Conservation (phyloP, 371 early-diverging fungal genomes). For the Dinochytrium kinnereticum region DNA sequence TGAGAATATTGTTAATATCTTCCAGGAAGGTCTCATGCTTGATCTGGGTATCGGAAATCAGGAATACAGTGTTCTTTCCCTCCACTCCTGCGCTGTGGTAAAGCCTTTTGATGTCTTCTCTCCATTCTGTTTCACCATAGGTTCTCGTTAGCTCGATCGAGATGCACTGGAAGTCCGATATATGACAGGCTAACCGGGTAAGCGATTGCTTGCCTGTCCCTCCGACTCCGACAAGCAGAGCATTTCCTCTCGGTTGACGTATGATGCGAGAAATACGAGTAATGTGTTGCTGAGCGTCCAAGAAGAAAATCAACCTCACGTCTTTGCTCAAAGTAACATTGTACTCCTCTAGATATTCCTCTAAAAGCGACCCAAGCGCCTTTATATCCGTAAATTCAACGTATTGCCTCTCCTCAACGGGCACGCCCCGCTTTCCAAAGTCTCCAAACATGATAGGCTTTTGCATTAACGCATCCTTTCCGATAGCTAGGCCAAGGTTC, state of each 20-base stretch:
- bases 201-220: slow-evolving; percentile 59
- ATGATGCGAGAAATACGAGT: slow-evolving; percentile 54
- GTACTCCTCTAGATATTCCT: slow-evolving; percentile 57
- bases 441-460: slow-evolving; percentile 53
- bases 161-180: slow-evolving; percentile 49
- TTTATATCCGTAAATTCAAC: slow-evolving; percentile 48
- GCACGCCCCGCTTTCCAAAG: slow-evolving; percentile 53
- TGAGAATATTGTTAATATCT: slow-evolving; percentile 55
- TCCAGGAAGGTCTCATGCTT: slow-evolving; percentile 55
- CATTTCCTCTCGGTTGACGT: slow-evolving; percentile 58
- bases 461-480: slow-evolving; percentile 31
- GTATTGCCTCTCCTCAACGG: slow-evolving; percentile 50
- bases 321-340: slow-evolving; percentile 53
- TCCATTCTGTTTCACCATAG: slow-evolving; percentile 55
- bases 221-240: slow-evolving; percentile 55
- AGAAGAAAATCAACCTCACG: slow-evolving; percentile 50
- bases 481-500: slow-evolving; percentile 45
- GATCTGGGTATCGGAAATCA: slow-evolving; percentile 57
- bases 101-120: slow-evolving; percentile 53
- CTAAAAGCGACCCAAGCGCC: slow-evolving; percentile 40
- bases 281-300: slow-evolving; percentile 55
- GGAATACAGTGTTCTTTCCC: slow-evolving; percentile 54
- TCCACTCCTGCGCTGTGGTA: slow-evolving; percentile 53
- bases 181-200: slow-evolving; percentile 55
- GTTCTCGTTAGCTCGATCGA: slow-evolving; percentile 56